Base-by-base conservation (phyloP, 306 rosid species). In the Mimosa bimucronata region DNA sequence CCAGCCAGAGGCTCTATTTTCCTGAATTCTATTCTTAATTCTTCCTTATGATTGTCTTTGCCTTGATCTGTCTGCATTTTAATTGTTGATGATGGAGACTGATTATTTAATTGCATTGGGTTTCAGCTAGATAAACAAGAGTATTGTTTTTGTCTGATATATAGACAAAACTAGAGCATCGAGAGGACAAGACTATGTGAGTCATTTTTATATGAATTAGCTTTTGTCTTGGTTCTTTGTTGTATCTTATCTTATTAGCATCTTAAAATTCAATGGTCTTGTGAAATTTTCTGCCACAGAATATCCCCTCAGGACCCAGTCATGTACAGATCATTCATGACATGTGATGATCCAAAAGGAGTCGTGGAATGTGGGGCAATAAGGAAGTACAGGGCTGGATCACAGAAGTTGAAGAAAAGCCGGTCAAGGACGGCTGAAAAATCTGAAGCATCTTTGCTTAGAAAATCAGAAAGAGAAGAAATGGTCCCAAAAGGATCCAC, bases 301-400 rank as follows among this genome's bases (percentile, higher is more conserved):
- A 86, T 86, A 91, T 88, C 79, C 86, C 89, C 88, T 76, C 83
- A 81, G 75, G 94, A 90, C 85, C 87, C 85, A 87, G 86, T 86
- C 78, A 88, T 89, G 80, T 95, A 89, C 81, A 93, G 88, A 82
- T 87, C 98, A 58, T 89, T 93, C 84, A 79, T 93, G 84, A 83
- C 93, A 75, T 95, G 99, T 88, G 90, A 91, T 69, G 94, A 95
- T 86, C 98, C 97, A 83, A 91, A 87, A 81, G 99, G 98, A 28
- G 97, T 93, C 44, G 93, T 93, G 57, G 91, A 90, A 64, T 95
- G 98, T 80, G 89, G 87, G 78, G 71, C 84, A 76, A 85, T 87
- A 58, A 92, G 88, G 83, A 95, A 74, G 86, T 79, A 83, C 88
- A 89, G 87, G 88, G 81, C 80, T 18, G 73, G 28, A 83, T 83